phyloP scores from a whole-genome alignment of 1,284 basidiomycete genomes.

The Microbotryomycetes sp. region DNA sequence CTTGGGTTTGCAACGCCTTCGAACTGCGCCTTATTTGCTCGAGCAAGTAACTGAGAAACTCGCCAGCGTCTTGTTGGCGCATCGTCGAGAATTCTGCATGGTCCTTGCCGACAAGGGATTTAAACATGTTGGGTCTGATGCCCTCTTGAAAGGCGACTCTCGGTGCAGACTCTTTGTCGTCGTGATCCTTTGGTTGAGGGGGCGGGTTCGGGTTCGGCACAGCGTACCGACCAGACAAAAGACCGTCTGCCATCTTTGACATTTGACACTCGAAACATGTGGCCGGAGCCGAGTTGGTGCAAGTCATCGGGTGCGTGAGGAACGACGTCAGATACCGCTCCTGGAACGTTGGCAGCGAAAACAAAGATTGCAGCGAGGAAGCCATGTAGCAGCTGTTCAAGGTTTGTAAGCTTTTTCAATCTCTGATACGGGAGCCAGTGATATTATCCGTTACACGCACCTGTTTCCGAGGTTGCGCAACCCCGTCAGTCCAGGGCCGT shows the following conservation, averaged over 20 bases:
- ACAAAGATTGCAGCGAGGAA: slow-evolving; percentile 80
- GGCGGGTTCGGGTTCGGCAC: slow-evolving; percentile 47
- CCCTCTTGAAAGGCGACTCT: slow-evolving; percentile 66
- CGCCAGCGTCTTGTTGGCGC: slow-evolving; percentile 94
- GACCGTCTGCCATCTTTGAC: slow-evolving; percentile 83
- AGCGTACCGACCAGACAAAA: slow-evolving; percentile 87
- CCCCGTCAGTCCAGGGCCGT: slow-evolving; percentile 82
- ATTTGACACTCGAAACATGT: slow-evolving; percentile 91
- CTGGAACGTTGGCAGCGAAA: slow-evolving; percentile 72
- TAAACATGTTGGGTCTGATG: slow-evolving; percentile 76
- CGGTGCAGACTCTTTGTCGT: background rate
- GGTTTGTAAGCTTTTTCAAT: background rate
- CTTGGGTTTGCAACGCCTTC: slow-evolving; percentile 45
- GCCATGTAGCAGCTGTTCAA: slow-evolving; percentile 84
- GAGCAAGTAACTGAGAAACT: slow-evolving; percentile 81
- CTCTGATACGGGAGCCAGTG: too few species aligned
- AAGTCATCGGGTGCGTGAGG: slow-evolving; percentile 56
- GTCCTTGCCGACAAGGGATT: slow-evolving; percentile 80
- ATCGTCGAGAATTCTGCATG: slow-evolving; percentile 94
- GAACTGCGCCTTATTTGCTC: slow-evolving; percentile 60
- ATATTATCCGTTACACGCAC: slow-evolving; percentile 39
- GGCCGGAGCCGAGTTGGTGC: slow-evolving; percentile 63
- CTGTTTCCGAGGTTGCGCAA: slow-evolving; percentile 90
- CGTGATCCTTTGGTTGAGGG: background rate
- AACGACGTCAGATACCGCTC: slow-evolving; percentile 59